Conservation (phyloP, 108 stramenopile species). For the Stephanodiscus minutulus region DNA sequence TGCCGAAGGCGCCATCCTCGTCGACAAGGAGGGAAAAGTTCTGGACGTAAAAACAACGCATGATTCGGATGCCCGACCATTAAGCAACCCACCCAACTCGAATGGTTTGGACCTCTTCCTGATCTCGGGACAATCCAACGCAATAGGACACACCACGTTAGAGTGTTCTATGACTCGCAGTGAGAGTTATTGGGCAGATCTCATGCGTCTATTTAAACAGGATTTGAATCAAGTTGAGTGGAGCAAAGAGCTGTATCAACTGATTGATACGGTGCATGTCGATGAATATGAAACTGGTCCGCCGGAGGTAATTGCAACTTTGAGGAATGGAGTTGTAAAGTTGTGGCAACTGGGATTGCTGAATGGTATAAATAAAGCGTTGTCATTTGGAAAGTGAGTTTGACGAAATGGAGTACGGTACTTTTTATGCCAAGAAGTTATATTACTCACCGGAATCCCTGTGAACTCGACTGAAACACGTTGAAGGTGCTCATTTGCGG, state of each 20-base stretch:
- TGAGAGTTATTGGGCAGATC: background rate
- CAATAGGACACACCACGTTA: slow-evolving; percentile 4
- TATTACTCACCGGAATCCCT: background rate
- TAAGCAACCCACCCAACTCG: too few species aligned
- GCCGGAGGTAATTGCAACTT: background rate
- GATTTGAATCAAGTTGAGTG: background rate
- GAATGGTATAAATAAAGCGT: background rate
- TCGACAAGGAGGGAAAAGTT: too few species aligned
- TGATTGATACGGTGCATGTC: background rate
- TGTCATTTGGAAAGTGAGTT: slow-evolving; percentile 2
- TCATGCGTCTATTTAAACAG: background rate
- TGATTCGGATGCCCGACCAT: too few species aligned
- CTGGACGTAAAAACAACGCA: too few species aligned
- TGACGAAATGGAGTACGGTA: background rate
- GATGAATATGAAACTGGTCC: background rate
- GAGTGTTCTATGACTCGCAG: background rate
- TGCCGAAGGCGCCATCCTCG: too few species aligned
- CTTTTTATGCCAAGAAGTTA: background rate
- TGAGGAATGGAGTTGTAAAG: background rate
- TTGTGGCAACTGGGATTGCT: slow-evolving; percentile 1
- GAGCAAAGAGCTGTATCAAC: background rate
- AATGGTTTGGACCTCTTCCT: slow-evolving; percentile 3
- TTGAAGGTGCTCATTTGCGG: slow-evolving; percentile 3
- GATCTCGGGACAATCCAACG: slow-evolving; percentile 16
- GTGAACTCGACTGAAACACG: background rate